Evolutionary conservation across 78 protist species (phyloP).

Genomic region (Emiliania huxleyi): DNA sequence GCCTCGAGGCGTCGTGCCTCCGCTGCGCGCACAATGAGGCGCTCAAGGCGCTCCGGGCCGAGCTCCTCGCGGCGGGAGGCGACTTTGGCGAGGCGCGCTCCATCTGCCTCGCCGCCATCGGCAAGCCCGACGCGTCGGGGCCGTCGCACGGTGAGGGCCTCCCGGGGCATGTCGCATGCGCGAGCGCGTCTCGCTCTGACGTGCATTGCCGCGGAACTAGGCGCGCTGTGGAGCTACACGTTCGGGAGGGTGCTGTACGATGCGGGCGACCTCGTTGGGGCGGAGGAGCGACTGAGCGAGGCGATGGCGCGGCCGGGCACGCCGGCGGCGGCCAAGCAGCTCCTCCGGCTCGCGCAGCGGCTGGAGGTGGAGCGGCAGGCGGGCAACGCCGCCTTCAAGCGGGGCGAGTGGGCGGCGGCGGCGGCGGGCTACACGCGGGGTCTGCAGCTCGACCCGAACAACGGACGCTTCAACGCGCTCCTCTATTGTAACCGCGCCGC

Average conservation of each 20-base stretch:
- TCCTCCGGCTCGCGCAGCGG: neutral
- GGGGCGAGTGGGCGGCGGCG: neutral
- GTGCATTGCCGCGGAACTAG: too few species aligned
- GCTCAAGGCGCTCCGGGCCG: neutral
- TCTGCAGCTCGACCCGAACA: neutral
- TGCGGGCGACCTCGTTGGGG: neutral
- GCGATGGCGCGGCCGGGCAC: neutral
- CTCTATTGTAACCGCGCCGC: conserved; percentile 6
- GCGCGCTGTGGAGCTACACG: neutral
- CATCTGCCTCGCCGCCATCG: neutral
- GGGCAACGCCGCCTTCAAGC: neutral
- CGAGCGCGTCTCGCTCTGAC: too few species aligned
- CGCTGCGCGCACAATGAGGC: neutral
- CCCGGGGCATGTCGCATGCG: too few species aligned
- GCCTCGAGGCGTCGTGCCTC: neutral
- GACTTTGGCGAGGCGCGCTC: neutral
- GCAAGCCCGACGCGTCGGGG: neutral
- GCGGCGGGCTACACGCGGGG: neutral
- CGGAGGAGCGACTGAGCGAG: neutral
- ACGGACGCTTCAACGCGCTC: conserved; percentile 2
- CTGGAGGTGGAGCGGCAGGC: neutral
- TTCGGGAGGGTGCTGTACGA: conserved; percentile 8
- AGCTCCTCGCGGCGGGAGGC: neutral
- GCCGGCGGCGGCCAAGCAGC: neutral
- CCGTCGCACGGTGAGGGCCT: neutral